Evolutionary conservation across 164 flowering plant species (phyloP), one percentile per base, ranked within the genome.

Genomic region (Macadamia integrifolia): DNA sequence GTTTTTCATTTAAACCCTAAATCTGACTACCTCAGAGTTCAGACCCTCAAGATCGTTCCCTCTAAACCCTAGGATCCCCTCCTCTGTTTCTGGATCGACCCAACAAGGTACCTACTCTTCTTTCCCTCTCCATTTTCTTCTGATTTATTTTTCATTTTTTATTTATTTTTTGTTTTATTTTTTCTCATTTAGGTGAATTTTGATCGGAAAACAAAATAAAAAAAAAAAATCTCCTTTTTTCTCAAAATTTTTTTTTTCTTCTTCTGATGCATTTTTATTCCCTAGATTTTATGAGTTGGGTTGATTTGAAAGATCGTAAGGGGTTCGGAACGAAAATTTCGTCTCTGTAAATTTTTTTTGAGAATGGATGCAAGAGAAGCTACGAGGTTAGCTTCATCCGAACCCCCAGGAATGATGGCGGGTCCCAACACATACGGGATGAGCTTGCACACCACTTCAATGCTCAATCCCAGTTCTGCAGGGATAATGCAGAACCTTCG

Each of bases 281-380:
- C 23, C 23, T 14, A 49, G 53, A 8, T 49, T 49, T 49, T 10
- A 8, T 10, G 9, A 49, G 53, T 49, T 53, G 17, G 17, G 57
- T 5, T 53, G 57, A 14, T 53, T 14, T 17, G 57, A 53, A 53
- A 53, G 57, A 53, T 53, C n/a, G 57, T 1, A 53, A 53, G 57
- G 50, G 13, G 13, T 8, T 46, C 50, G 40, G 40, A 35, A 35
- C 40, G 3, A 35, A 35, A 35, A 46, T 46, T 46, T 46, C 7
- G 0, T 46, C 7, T 46, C 50, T 11, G 40, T 46, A 1, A 46
- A 46, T 46, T 46, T 46, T 3, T 53, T 53, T 17, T 53, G 57
- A 2, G 59, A 58, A 81, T 81, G 84, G 82, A 81, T 66, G 69
- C 78, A 13, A 70, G 87, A 57, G 85, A 84, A 52, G 12, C 73